Evolutionary conservation across 2,329 filamentous ascomycete species (phyloP), one percentile per base, ranked within the genome.

Genomic region (Trichoderma citrinoviride): DNA sequence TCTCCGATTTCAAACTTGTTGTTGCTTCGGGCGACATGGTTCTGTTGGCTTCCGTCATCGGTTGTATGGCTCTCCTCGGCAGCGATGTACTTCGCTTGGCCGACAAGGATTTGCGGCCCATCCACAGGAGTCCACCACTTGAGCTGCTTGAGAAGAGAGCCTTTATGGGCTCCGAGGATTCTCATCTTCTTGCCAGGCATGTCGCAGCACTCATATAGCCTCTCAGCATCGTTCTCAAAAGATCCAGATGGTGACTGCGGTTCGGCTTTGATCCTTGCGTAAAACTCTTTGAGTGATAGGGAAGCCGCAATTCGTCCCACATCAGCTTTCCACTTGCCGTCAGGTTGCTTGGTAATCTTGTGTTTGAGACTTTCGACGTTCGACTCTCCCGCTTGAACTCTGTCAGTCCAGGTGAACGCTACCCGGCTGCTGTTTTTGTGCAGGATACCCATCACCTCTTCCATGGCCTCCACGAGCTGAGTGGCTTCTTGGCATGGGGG

Each of bases 231-330:
- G n/a, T 43, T 14, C 7, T 41, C 5, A n/a, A 12, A 6, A 19
- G 37, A 7, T 27, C 12, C 21, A 21, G 37, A 7, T 5, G 40
- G 17, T 43, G 8, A 17, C 7, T 25, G 37, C 1, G 8, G n/a
- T 15, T 55, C 14, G 7, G 41, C 8, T 17, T 41, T 12, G 21
- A 7, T 5, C 12, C 25, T 56, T 8, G 14, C 5, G 2, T 29
- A 29, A 15, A 56, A 56, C 5, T 73, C 44, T 70, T 73, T 73
- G 10, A 75, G 61, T 2, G 74, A 76, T 23, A 76, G 56, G 0
- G 66, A 71, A 3, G 74, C 71, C 15, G 74, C 72, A 17, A 75
- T 66, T 46, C 71, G 70, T 7, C 67, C 67, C 7, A 64, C 37
- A 47, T 55, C 49, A 14, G 65, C 71, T 53, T 65, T 71, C 73